phyloP scores from a whole-genome alignment of 75 land plant species.

The Pinus tabuliformis region DNA sequence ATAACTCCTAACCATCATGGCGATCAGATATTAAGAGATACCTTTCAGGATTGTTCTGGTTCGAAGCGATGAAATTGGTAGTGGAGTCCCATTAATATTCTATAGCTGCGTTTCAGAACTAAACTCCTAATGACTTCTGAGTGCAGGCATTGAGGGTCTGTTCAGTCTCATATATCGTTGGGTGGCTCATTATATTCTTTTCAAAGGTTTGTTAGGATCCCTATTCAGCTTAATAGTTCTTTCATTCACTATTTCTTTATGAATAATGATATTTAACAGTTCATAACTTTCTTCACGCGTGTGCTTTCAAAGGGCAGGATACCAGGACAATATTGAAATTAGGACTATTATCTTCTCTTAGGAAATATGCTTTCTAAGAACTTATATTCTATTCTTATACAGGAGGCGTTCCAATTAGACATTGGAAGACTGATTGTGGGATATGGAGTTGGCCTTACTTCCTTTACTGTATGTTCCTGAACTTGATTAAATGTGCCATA shows the following conservation, averaged over 20 bases:
- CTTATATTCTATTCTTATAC: not conserved
- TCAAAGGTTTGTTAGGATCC: conserved; percentile 30
- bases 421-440: conserved; percentile 62
- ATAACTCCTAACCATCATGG: not conserved
- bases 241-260: not conserved
- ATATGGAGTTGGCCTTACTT: conserved; percentile 63
- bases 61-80: not conserved
- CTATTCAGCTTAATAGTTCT: not conserved
- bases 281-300: not conserved
- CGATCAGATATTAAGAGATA: not conserved
- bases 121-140: not conserved
- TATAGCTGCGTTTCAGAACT: not conserved
- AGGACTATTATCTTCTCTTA: not conserved
- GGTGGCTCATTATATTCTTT: conserved; percentile 44
- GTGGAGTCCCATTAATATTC: not conserved
- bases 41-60: not conserved
- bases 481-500: not conserved
- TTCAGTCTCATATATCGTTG: conserved; percentile 30
- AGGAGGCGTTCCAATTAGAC: conserved; percentile 49
- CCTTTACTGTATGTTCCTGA: conserved; percentile 49
- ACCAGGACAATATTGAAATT: not conserved
- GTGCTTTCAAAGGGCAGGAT: not conserved
- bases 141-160: conserved; percentile 45
- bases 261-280: not conserved
- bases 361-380: not conserved